A percentile compares a stretch with the other conserved stretches of the same genome.
Evolutionary conservation across 768 basidiomycete species (phyloP).

Genomic region (Mycena rosella): DNA sequence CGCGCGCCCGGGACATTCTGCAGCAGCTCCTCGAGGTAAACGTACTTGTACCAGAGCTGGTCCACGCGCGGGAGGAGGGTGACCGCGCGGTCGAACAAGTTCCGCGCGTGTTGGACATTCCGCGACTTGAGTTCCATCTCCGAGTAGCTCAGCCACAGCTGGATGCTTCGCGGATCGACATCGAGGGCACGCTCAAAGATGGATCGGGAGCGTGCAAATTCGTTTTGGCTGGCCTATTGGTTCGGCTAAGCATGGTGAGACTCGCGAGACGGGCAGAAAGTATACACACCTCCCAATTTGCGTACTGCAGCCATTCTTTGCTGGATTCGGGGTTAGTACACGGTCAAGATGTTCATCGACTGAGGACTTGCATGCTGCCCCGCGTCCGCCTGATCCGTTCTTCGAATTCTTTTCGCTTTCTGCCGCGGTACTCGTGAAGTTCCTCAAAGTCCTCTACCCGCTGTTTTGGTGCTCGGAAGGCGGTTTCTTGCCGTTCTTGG

Average conservation of each 20-base stretch:
- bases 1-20: constrained; percentile 97
- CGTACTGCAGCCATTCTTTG: constrained; percentile 90
- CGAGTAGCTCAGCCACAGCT: constrained; percentile 94
- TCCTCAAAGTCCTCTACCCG: constrained; percentile 96
- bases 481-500: constrained; percentile 96
- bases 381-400: constrained; percentile 85
- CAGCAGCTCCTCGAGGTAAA: constrained; percentile 96
- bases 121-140: constrained; percentile 99
- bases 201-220: constrained; percentile 94
- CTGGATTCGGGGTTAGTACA: constrained; percentile 50
- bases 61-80: constrained; percentile 97
- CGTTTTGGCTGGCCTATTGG: constrained; percentile 89
- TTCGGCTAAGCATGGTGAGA: constrained; percentile 10
- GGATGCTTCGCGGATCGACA: constrained; percentile 90
- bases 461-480: constrained; percentile 93
- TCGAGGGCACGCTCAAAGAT: constrained; percentile 98
- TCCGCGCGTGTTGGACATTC: constrained; percentile 97
- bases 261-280: background rate
- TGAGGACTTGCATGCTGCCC: constrained; percentile 72
- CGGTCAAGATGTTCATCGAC: background rate
- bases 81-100: constrained; percentile 96
- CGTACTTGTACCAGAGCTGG: constrained; percentile 99
- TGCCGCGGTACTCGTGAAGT: constrained; percentile 88
- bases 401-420: constrained; percentile 95
- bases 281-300: constrained; percentile 81